Conservation (phyloP, 2,329 filamentous ascomycete genomes). For the Penicillium verrucosum region DNA sequence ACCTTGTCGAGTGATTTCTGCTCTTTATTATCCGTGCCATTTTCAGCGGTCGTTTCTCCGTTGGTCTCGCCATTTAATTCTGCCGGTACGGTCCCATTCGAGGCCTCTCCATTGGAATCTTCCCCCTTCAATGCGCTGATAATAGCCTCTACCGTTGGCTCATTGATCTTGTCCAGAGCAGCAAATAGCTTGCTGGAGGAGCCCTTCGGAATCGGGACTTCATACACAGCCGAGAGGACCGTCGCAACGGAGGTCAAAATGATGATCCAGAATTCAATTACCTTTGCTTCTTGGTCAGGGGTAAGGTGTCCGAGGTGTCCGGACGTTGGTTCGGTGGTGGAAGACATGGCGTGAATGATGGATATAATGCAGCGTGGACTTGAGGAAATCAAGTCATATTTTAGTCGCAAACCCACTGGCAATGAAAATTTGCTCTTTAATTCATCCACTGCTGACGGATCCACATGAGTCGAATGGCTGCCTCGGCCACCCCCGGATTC, state of each 20-base stretch:
- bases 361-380: not conserved
- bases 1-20: constrained; percentile 17
- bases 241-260: constrained; percentile 19
- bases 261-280: constrained; percentile 77
- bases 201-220: constrained; percentile 37
- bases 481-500: not conserved
- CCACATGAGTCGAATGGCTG: constrained; percentile 1
- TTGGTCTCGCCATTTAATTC: not conserved
- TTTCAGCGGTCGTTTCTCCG: not conserved
- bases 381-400: not conserved
- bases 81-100: not conserved
- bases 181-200: constrained; percentile 20
- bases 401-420: not conserved
- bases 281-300: constrained; percentile 75
- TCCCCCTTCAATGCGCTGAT: constrained; percentile 15
- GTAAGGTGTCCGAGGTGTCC: constrained; percentile 71
- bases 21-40: not conserved
- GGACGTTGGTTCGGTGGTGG: constrained; percentile 38
- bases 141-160: constrained; percentile 22
- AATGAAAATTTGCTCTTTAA: not conserved
- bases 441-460: not conserved
- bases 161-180: constrained; percentile 18
- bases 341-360: constrained; percentile 6
- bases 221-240: constrained; percentile 20
- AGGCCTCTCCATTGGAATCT: not conserved